Percentiles rank a stretch among this genome's conserved stretches.
phyloP scores from a whole-genome alignment of 1,284 basidiomycete genomes.

The Moesziomyces parantarcticus region DNA sequence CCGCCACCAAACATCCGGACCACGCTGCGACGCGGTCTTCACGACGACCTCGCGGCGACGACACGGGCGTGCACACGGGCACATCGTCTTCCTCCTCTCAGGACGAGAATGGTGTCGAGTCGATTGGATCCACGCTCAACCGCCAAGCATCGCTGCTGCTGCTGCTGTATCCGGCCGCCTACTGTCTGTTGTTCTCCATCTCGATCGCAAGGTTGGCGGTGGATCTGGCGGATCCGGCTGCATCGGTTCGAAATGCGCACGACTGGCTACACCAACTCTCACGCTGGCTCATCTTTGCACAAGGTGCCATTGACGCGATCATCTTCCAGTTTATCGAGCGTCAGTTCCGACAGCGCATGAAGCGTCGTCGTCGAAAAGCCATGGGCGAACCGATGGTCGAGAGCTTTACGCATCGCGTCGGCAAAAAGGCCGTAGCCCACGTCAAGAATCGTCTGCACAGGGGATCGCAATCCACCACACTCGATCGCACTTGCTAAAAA shows the following conservation, averaged over 20 bases:
- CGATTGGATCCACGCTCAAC: conserved; percentile 57
- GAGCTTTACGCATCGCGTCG: conserved; percentile 16
- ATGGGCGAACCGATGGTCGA: conserved; percentile 49
- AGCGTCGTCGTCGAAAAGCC: conserved; percentile 46
- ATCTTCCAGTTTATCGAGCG: conserved; percentile 63
- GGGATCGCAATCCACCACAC: conserved; percentile 1
- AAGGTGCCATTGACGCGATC: conserved; percentile 57
- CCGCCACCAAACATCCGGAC: conserved; percentile 1
- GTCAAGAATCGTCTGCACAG: not conserved
- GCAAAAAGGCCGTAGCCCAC: conserved; percentile 5
- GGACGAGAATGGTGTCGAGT: conserved; percentile 54
- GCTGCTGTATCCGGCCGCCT: conserved; percentile 56
- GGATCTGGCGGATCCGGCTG: conserved; percentile 40
- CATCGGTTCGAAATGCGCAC: conserved; percentile 18
- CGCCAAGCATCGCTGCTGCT: conserved; percentile 57
- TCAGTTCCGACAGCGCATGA: conserved; percentile 55
- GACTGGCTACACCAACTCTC: conserved; percentile 46
- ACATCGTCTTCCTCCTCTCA: conserved; percentile 28
- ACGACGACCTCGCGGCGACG: conserved; percentile 1
- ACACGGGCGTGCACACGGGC: conserved; percentile 15
- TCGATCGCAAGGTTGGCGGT: conserved; percentile 52
- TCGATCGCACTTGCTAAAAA: not conserved
- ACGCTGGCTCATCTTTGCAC: conserved; percentile 61
- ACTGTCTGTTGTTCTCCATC: conserved; percentile 55
- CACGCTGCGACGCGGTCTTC: not conserved